A percentile compares a stretch with the other conserved stretches of the same genome.
phyloP scores from a whole-genome alignment of 2,329 filamentous ascomycete species.

The Ceratocystis eucalypticola region DNA sequence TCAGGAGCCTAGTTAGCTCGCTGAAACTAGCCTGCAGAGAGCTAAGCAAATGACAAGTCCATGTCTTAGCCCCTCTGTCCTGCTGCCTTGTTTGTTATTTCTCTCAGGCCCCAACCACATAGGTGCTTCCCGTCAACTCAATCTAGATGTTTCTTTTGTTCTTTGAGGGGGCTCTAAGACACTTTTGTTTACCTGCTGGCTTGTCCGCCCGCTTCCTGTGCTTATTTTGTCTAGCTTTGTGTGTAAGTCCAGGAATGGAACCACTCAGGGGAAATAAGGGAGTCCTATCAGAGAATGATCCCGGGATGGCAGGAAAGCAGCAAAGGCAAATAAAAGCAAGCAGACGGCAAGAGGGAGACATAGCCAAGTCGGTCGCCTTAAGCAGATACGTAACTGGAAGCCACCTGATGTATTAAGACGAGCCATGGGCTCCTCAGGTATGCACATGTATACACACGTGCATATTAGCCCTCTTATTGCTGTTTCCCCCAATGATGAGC shows the following conservation, averaged over 20 bases:
- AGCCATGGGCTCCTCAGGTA: too few species aligned
- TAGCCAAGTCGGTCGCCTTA: neutral
- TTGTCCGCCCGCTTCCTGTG: neutral
- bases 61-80: conserved; percentile 1
- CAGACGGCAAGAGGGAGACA: neutral
- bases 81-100: neutral
- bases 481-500: neutral
- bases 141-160: neutral
- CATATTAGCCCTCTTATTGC: neutral
- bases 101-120: neutral
- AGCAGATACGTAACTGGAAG: neutral
- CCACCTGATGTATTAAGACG: neutral
- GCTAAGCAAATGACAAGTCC: neutral
- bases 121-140: neutral
- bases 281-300: neutral
- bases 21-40: neutral
- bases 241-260: neutral
- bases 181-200: neutral
- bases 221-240: neutral
- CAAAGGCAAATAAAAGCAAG: neutral
- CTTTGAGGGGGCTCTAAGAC: neutral
- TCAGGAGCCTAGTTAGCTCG: neutral
- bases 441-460: neutral
- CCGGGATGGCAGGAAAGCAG: neutral
- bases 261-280: neutral